These are phyloP conservation scores for Pseudogymnoascus sp. DNA, from an alignment of 2,329 filamentous ascomycete genomes.

Conservation along the genomic window DNA sequence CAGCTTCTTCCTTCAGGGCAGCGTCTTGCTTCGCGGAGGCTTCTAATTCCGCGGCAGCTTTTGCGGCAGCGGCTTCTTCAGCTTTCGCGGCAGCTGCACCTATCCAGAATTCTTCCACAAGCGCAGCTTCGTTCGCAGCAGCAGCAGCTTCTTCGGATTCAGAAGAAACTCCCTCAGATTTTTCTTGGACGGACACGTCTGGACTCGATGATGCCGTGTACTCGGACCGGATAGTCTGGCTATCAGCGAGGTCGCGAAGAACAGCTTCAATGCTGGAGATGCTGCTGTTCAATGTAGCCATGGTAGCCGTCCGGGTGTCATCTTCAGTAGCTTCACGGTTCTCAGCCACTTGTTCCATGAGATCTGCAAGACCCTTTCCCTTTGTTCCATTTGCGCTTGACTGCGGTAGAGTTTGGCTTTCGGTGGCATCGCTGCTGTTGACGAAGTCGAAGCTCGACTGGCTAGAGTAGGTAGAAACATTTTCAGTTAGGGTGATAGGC, in stretches of 20 bases:
- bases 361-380: neutral
- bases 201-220: neutral
- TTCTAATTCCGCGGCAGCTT: neutral
- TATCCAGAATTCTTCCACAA: neutral
- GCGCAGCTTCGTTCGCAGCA: neutral
- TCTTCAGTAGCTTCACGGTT: neutral
- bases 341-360: neutral
- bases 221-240: neutral
- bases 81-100: constrained; percentile 5
- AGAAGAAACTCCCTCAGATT: neutral
- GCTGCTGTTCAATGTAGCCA: neutral
- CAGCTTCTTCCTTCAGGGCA: neutral
- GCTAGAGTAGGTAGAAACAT: neutral
- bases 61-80: neutral
- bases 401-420: neutral
- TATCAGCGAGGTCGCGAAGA: neutral
- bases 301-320: neutral
- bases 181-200: neutral
- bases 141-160: neutral
- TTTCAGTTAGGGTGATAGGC: neutral
- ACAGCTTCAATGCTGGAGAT: neutral
- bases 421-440: neutral
- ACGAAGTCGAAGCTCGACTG: constrained; percentile 4
- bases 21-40: neutral
- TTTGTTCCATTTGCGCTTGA: neutral